Base-by-base conservation (phyloP, 2,329 filamentous ascomycete genomes). In the Cladosporium velox region DNA sequence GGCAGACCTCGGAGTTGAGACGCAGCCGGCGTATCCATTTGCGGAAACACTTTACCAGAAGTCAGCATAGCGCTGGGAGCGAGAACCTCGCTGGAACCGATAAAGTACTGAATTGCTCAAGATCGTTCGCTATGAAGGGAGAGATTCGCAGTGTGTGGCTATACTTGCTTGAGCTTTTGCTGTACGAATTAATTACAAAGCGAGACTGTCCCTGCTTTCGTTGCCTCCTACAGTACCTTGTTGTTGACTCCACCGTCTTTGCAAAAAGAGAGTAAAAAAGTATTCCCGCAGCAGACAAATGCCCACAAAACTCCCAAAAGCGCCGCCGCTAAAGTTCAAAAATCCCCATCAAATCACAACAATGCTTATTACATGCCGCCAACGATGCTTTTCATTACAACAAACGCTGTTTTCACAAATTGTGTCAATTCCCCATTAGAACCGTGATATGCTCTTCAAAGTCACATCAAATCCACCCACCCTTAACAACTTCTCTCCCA, bases 401-500 rank as follows among this genome's bases (percentile, higher is more conserved):
- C 30, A 18, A 55, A 55, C 52, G 52, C 15, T 55, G 34, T 34
- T 55, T 32, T 28, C 52, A 34, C n/a, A 47, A 47, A 21, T 55
- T 30, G 52, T 55, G 28, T 21, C 30, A 55, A n/a, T 21, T 34
- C 10, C 52, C 15, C 32, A 15, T 41, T 41, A 18, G 10, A 11
- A 15, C 14, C 26, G 15, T 54, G 15, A 34, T 12, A 34, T 54
- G 26, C 28, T 15, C 30, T 11, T 11, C 14, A 32, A 32, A 11
- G 51, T n/a, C 51, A 18, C 15, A 34, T 72, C 67, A 80, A 18
- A 81, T 79, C 67, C 81, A 77, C 15, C 79, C 82, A 0, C 86
- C 86, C 67, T 86, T 83, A 11, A 91, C 84, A 66, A 91, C 80
- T 74, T 90, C 86, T 63, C 89, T 80, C 54, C 86, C 88, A 3